Evolutionary conservation across 768 basidiomycete genomes (phyloP).

Genomic region (Paxillus rubicundulus): DNA sequence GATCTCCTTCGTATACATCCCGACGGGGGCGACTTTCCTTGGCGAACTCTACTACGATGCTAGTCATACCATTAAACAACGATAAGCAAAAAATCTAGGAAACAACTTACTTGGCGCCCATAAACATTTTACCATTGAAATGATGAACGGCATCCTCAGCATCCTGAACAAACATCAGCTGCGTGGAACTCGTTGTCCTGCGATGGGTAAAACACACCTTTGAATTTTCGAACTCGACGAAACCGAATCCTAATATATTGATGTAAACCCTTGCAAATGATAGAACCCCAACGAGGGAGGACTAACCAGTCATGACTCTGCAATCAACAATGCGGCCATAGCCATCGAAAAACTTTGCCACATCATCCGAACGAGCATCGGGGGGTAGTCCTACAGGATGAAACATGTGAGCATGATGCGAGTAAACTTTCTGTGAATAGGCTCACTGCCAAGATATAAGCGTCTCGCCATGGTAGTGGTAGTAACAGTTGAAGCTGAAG

Average conservation of each 20-base stretch:
- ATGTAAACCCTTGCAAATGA: conserved; percentile 13
- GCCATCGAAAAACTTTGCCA: conserved; percentile 86
- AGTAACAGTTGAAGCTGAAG: conserved; percentile 30
- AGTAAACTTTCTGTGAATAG: conserved; percentile 4
- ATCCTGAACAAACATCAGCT: conserved; percentile 54
- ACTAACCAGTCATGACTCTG: conserved; percentile 89
- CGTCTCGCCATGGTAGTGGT: conserved; percentile 74
- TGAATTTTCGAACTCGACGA: conserved; percentile 90
- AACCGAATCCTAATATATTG: conserved; percentile 74
- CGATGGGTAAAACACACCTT: conserved; percentile 43
- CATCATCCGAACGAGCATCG: conserved; percentile 81
- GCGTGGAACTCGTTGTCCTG: not conserved
- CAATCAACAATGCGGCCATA: conserved; percentile 88
- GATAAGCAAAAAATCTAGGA: not conserved
- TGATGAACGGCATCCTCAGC: conserved; percentile 90
- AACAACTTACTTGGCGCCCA: conserved; percentile 64
- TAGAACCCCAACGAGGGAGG: not conserved
- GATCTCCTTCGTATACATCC: conserved; percentile 62
- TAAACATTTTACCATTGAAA: conserved; percentile 85
- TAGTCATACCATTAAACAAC: conserved; percentile 28
- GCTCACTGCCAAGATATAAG: conserved; percentile 82
- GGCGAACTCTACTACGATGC: conserved; percentile 95
- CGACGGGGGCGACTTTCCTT: conserved; percentile 88
- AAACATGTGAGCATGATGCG: conserved; percentile 1
- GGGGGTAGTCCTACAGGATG: conserved; percentile 64